Evolutionary conservation across 352 stramenopile genomes (phyloP), one percentile per base, ranked within the genome.

Genomic region (Globisporangium middletonii): DNA sequence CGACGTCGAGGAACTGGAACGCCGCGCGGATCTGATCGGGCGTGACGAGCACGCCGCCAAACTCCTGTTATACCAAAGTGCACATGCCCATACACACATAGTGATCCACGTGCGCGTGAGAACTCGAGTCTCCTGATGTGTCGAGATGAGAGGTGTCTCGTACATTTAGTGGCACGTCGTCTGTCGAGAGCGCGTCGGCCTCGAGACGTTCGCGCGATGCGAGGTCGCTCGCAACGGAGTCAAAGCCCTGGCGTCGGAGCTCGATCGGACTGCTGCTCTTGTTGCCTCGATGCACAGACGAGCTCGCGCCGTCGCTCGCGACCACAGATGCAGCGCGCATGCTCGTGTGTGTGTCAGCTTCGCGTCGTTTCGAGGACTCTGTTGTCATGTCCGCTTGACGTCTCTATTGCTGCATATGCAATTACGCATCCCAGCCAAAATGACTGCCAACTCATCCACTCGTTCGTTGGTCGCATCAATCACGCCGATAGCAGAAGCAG

Each of bases 1-100:
- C 86, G 9, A 94, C 59, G 68, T 96, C 89, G 15, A 97, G 83
- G 64, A 97, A 96, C 57, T 96, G 74, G 70, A 97, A 97, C 38
- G 86, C 88, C 23, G 69, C 62, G 43, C 71, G 75, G 45, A 97
- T 90, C 68, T 97, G 87, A 37, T 94, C 81, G 0, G 83, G 74
- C 16, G 79, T 92, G 28, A 97, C 76, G 15, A 93, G 59, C 33
- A 96, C 81, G 4, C 89, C 89, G 43, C 89, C 88, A 41, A 88
- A 82, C 23, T 84, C 75, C 69, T 95, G 43, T 12, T 9, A 35
- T 8, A 35, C 8, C 33, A 38, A 38, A 38, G 33, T 13, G 33
- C 33, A 35, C 30, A 9, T 38, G 12, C 7, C 6, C 33, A 38
- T 11, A 38, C 33, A 38, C 33, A 38, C 18, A 30, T 19, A 9